Percentiles rank a stretch among this genome's conserved stretches.
Evolutionary conservation across 176 grass and related monocot species (phyloP).

Genomic region (Oryza glaberrima): DNA sequence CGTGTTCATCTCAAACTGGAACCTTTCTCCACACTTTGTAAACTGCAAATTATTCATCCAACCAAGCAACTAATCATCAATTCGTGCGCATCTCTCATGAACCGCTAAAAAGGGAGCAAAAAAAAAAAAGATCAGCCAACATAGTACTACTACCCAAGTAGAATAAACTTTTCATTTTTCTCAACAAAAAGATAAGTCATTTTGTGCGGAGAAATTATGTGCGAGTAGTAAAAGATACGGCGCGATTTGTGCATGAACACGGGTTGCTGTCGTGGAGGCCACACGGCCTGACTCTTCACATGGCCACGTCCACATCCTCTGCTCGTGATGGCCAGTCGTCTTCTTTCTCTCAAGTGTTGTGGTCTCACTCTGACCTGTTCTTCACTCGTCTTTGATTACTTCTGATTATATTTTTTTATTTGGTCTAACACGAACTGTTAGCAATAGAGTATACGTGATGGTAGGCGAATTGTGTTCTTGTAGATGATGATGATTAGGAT

Average conservation of each 20-base stretch:
- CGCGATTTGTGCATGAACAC: neutral
- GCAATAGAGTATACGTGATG: neutral
- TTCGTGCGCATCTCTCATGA: too few species aligned
- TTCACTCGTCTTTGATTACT: neutral
- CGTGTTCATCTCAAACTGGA: neutral
- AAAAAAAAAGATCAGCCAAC: neutral
- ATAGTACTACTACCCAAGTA: neutral
- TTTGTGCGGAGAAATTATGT: neutral
- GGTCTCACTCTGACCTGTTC: conserved; percentile 26
- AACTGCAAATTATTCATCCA: neutral
- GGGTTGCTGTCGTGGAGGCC: conserved; percentile 47
- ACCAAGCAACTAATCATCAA: too few species aligned
- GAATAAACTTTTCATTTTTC: neutral
- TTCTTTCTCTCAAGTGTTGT: neutral
- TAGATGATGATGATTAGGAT: neutral
- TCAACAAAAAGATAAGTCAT: neutral
- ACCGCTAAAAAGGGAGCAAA: too few species aligned
- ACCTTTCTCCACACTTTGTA: too few species aligned
- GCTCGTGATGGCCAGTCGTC: conserved; percentile 36
- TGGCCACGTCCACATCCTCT: neutral
- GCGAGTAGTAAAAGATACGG: neutral
- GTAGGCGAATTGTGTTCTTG: conserved; percentile 28
- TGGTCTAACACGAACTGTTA: neutral
- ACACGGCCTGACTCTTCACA: conserved; percentile 31
- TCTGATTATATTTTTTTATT: too few species aligned